A percentile compares a stretch with the other conserved stretches of the same genome.
Conservation (phyloP, 1,284 basidiomycete genomes). For the Porogramme epimiltina region DNA sequence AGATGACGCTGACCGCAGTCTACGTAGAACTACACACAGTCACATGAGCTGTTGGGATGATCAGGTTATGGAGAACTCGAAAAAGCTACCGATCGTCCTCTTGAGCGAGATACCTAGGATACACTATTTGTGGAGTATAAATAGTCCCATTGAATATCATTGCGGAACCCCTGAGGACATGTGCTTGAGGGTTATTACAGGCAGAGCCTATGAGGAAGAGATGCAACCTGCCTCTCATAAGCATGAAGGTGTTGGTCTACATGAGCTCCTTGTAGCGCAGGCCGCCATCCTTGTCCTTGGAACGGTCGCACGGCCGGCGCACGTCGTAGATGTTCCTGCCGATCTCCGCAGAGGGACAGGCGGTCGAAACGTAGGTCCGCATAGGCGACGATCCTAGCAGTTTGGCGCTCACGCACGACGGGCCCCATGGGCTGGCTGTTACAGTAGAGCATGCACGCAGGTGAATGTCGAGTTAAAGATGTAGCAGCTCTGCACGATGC, state of each 20-base stretch:
- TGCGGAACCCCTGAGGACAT: too few species aligned
- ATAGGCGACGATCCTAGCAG: neutral
- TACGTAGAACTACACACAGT: too few species aligned
- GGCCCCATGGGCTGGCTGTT: conserved; percentile 60
- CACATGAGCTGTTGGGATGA: too few species aligned
- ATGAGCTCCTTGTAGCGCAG: conserved; percentile 79
- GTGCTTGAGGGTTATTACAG: too few species aligned
- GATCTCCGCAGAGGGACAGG: conserved; percentile 47
- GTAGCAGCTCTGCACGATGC: conserved; percentile 68
- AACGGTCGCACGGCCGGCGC: conserved; percentile 70
- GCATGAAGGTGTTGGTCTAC: conserved; percentile 83
- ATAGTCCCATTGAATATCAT: too few species aligned
- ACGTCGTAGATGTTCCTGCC: conserved; percentile 86
- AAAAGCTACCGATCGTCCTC: too few species aligned
- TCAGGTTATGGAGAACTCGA: too few species aligned
- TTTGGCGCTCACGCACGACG: conserved; percentile 60
- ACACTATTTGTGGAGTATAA: too few species aligned
- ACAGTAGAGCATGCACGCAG: conserved; percentile 67
- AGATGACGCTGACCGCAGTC: too few species aligned
- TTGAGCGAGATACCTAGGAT: too few species aligned
- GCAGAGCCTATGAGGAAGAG: too few species aligned
- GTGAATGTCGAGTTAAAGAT: conserved; percentile 56
- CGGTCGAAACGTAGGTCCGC: conserved; percentile 29
- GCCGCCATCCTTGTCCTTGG: conserved; percentile 69
- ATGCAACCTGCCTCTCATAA: too few species aligned